Conservation (phyloP, 2,329 filamentous ascomycete genomes). For the Cordyceps fumosorosea region DNA sequence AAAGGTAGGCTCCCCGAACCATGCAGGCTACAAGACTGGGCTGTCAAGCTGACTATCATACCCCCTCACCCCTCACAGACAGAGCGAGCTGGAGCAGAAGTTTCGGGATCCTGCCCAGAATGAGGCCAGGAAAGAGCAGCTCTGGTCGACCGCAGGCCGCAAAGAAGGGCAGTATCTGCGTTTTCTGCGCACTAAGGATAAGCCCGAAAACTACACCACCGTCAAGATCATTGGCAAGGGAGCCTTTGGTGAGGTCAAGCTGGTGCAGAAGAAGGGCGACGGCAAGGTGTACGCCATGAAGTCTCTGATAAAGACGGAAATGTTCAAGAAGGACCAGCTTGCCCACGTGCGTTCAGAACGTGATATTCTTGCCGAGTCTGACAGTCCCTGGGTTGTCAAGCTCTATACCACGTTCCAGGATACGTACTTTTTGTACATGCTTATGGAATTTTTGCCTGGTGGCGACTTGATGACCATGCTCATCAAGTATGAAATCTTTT, state of each 20-base stretch:
- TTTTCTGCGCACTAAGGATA: conserved; percentile 88
- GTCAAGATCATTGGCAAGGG: conserved; percentile 99
- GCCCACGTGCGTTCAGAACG: conserved; percentile 95
- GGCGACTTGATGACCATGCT: conserved; percentile 99
- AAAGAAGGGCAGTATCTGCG: conserved; percentile 90
- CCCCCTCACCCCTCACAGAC: conserved; percentile 56
- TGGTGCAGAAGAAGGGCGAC: conserved; percentile 93
- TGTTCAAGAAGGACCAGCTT: conserved; percentile 99
- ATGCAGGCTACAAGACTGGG: too few relatives aligned
- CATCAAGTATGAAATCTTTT: conserved; percentile 99
- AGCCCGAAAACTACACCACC: conserved; percentile 89
- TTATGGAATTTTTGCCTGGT: conserved; percentile 98
- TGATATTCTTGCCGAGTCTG: conserved; percentile 97
- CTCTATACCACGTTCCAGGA: conserved; percentile 98
- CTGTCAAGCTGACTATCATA: neutral
- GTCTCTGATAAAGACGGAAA: conserved; percentile 96
- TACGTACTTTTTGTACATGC: conserved; percentile 90
- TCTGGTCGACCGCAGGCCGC: conserved; percentile 76
- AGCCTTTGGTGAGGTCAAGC: conserved; percentile 95
- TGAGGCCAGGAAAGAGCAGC: conserved; percentile 71
- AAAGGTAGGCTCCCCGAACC: conserved; percentile 56
- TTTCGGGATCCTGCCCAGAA: conserved; percentile 70
- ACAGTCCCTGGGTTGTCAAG: conserved; percentile 99
- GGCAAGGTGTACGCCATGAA: conserved; percentile 98
- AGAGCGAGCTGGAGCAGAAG: conserved; percentile 85